Evolutionary conservation across 2,329 filamentous ascomycete genomes (phyloP).

Genomic region (Monosporascus sp.): DNA sequence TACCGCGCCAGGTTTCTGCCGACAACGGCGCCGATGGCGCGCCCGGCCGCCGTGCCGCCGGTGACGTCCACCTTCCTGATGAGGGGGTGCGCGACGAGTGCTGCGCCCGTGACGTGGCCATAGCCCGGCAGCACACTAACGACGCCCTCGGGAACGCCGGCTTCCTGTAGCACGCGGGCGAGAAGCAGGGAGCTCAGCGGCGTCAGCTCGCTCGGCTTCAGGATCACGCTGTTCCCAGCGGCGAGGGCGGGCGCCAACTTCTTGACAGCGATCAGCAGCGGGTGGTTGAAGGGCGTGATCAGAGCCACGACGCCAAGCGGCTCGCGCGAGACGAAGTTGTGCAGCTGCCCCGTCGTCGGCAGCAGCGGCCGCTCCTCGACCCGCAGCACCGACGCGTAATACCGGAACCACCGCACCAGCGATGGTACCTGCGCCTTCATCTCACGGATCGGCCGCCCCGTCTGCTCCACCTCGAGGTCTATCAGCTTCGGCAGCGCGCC

Average conservation of each 20-base stretch:
- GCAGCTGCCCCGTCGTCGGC: constrained; percentile 56
- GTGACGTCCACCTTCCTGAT: constrained; percentile 68
- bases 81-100: constrained; percentile 45
- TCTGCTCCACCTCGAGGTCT: constrained; percentile 59
- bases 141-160: constrained; percentile 66
- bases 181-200: constrained; percentile 57
- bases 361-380: constrained; percentile 61
- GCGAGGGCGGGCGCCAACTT: constrained; percentile 57
- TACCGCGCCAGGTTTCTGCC: constrained; percentile 63
- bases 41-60: constrained; percentile 65
- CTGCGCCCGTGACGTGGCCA: constrained; percentile 46
- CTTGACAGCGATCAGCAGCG: constrained; percentile 51
- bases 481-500: constrained; percentile 51
- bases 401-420: constrained; percentile 64
- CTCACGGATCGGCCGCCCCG: constrained; percentile 62
- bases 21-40: constrained; percentile 61
- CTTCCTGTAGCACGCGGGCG: constrained; percentile 55
- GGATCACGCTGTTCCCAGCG: constrained; percentile 52
- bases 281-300: constrained; percentile 55
- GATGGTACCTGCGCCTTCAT: constrained; percentile 65
- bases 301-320: constrained; percentile 53
- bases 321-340: constrained; percentile 49
- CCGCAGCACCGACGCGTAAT: constrained; percentile 63
- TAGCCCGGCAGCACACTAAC: constrained; percentile 57
- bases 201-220: constrained; percentile 59